Evolutionary conservation across 2,329 filamentous ascomycete species (phyloP).

Genomic region (Botryotinia calthae): DNA sequence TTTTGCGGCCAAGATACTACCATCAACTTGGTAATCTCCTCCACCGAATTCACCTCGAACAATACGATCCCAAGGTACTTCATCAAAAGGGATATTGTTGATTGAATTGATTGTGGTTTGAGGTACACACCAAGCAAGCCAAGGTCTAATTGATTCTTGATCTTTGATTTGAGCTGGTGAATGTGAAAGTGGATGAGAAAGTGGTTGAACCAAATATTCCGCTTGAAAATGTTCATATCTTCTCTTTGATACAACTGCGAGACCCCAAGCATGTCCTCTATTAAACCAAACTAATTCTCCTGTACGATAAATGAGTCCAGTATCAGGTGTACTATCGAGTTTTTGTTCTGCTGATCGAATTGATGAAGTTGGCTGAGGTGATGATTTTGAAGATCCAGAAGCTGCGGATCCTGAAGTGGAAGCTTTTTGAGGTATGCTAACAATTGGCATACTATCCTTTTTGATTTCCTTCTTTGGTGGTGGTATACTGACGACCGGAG

Average conservation of each 20-base stretch:
- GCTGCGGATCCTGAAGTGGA: not conserved
- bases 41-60: constrained; percentile 42
- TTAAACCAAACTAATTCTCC: constrained; percentile 58
- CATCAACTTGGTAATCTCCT: constrained; percentile 54
- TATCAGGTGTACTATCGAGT: constrained; percentile 46
- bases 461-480: constrained; percentile 25
- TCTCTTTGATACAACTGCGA: constrained; percentile 50
- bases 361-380: constrained; percentile 14
- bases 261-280: constrained; percentile 51
- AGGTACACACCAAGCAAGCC: constrained; percentile 58
- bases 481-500: constrained; percentile 4
- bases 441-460: not conserved
- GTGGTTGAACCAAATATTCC: constrained; percentile 48
- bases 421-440: constrained; percentile 5
- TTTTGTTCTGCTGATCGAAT: constrained; percentile 44
- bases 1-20: constrained; percentile 56
- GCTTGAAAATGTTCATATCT: constrained; percentile 40
- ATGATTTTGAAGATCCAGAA: constrained; percentile 19
- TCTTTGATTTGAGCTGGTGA: constrained; percentile 44
- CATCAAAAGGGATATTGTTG: constrained; percentile 45
- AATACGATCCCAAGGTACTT: constrained; percentile 50
- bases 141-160: constrained; percentile 50
- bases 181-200: constrained; percentile 46
- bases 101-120: constrained; percentile 47
- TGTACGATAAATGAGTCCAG: constrained; percentile 50